Percentiles rank a stretch among this genome's conserved stretches.
These are phyloP conservation scores for Paramyrothecium sp. DNA, from an alignment of 2,329 filamentous ascomycete species.

Conservation along the genomic window DNA sequence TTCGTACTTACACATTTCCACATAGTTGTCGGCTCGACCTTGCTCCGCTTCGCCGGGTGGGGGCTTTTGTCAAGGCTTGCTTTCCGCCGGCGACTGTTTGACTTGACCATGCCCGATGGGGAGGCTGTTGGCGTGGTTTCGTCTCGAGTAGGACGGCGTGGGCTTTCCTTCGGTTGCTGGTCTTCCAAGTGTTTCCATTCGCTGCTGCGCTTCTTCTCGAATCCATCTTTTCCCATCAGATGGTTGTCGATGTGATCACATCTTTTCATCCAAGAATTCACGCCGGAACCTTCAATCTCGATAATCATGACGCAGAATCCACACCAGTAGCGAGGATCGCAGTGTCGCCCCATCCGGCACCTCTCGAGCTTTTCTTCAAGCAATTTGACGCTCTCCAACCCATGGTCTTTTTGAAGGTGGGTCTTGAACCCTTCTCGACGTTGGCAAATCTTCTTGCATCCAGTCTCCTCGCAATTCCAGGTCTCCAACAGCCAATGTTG, in stretches of 20 bases:
- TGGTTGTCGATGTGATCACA: slow-evolving; percentile 76
- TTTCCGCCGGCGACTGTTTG: slow-evolving; percentile 6
- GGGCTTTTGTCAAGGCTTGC: slow-evolving; percentile 1
- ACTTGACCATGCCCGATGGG: background rate
- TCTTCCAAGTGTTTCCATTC: slow-evolving; percentile 52
- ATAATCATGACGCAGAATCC: slow-evolving; percentile 71
- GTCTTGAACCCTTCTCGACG: slow-evolving; percentile 56
- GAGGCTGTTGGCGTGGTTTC: background rate
- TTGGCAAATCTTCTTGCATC: slow-evolving; percentile 60
- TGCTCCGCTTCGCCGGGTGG: slow-evolving; percentile 8
- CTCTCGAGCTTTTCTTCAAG: slow-evolving; percentile 45
- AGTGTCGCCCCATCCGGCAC: slow-evolving; percentile 63
- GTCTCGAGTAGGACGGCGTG: background rate
- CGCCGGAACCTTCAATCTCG: slow-evolving; percentile 33
- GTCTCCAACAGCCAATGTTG: slow-evolving; percentile 72
- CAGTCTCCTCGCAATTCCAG: slow-evolving; percentile 64
- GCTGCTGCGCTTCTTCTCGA: slow-evolving; percentile 41
- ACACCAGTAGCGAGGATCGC: slow-evolving; percentile 75
- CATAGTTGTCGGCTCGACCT: slow-evolving; percentile 15
- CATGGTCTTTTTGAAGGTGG: slow-evolving; percentile 59
- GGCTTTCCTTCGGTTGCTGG: background rate
- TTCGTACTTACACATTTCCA: slow-evolving; percentile 28
- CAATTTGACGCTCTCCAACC: slow-evolving; percentile 21
- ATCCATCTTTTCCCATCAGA: slow-evolving; percentile 51
- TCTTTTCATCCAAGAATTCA: slow-evolving; percentile 54